Evolutionary conservation across 768 basidiomycete genomes (phyloP), one percentile per base, ranked within the genome.

Genomic region (Harrya chromipes): DNA sequence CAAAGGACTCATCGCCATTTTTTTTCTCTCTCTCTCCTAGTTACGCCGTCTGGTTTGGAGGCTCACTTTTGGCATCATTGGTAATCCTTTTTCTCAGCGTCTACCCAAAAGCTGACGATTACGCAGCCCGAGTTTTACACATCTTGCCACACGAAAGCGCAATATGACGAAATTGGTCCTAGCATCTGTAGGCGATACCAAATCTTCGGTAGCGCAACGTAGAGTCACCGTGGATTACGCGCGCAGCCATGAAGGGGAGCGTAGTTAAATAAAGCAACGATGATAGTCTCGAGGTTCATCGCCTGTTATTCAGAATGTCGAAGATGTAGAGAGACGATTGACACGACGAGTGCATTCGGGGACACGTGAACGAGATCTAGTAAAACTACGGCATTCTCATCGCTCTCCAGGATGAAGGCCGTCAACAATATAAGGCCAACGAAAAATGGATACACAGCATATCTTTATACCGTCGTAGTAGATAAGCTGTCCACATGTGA

Each of bases 1-100:
- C 12, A 46, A 17, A 20, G 23, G 29, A 38, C 26, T 61, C 40
- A 63, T 44, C 41, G 31, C 39, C 12, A 2, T 13, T 29, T 29
- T 29, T 10, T 27, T 36, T 40, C 38, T 43, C n/a, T 29, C 35
- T 20, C 47, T 40, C 38, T 37, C 43, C 29, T 47, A 88, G 87
- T 54, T 88, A 91, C 54, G 97, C 97, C 17, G 97, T 98, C 26
- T 99, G 97, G 97, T 98, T 90, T 61, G 97, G 97, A 61, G 97
- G 97, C 23, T 94, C 90, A 7, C 78, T 98, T 31, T 79, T 98
- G 53, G 97, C 94, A 6, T 94, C 92, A 45, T 77, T 95, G 59
- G 92, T 94, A 56, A 70, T 17, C 4, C 24, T 31, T 21, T 17
- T 23, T 40, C 34, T 21, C 19, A 41, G 41, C 19, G 27, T 35